phyloP scores from a whole-genome alignment of 306 rosid genomes.

The Amphicarpaea edgeworthii region DNA sequence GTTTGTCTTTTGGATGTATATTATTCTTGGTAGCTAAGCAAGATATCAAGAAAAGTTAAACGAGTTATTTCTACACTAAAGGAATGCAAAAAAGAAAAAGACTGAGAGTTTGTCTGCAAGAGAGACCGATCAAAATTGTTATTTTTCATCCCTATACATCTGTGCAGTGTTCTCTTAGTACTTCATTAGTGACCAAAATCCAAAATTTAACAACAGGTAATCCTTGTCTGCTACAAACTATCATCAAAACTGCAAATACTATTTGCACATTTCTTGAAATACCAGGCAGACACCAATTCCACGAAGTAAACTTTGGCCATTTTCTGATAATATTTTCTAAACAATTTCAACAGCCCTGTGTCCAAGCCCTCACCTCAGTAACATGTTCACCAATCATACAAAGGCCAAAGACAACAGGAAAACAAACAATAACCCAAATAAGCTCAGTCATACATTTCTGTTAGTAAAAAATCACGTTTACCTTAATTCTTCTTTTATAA shows the following conservation, averaged over 20 bases:
- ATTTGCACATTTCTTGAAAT: slow-evolving; percentile 11
- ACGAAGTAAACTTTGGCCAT: not conserved
- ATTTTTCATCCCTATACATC: not conserved
- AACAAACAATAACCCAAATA: too few relatives aligned
- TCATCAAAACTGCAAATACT: not conserved
- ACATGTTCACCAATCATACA: not conserved
- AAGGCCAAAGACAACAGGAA: too few relatives aligned
- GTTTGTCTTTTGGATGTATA: not conserved
- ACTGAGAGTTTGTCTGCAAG: not conserved
- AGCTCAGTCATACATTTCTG: not conserved
- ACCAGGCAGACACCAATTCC: slow-evolving; percentile 17
- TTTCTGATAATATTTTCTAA: slow-evolving; percentile 14
- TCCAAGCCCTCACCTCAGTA: not conserved
- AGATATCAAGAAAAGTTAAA: not conserved
- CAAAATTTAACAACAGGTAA: not conserved
- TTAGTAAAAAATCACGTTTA: not conserved
- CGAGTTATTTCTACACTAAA: not conserved
- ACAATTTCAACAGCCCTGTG: not conserved
- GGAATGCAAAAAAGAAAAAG: not conserved
- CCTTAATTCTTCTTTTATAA: slow-evolving; percentile 1
- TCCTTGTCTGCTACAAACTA: not conserved
- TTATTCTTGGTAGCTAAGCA: not conserved
- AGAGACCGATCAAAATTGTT: not conserved
- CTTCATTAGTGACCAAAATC: too few relatives aligned
- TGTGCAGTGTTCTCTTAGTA: not conserved